These are phyloP conservation scores for Tulasnella sp. DNA, from an alignment of 768 basidiomycete genomes.

Conservation along the genomic window DNA sequence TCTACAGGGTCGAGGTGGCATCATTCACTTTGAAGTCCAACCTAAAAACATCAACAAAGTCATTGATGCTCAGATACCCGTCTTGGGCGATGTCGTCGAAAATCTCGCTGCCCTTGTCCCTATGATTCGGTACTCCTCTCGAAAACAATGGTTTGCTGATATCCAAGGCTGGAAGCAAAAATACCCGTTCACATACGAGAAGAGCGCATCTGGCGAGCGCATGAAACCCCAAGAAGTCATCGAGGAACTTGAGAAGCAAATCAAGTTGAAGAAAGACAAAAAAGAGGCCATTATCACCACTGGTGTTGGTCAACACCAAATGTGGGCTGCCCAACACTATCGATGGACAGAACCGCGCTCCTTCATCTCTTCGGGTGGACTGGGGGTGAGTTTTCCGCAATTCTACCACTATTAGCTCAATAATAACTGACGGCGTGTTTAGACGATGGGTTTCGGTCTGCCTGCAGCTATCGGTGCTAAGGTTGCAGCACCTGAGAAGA, in stretches of 20 bases:
- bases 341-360: constrained; percentile 79
- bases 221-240: constrained; percentile 98
- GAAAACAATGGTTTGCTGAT: constrained; percentile 71
- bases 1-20: constrained; percentile 73
- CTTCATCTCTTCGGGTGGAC: constrained; percentile 87
- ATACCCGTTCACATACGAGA: constrained; percentile 82
- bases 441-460: constrained; percentile 98
- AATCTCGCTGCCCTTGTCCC: constrained; percentile 77
- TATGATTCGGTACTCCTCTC: constrained; percentile 47
- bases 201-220: constrained; percentile 45
- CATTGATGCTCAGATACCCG: constrained; percentile 82
- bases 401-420: neutral
- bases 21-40: constrained; percentile 98
- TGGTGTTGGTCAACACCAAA: constrained; percentile 98
- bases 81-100: constrained; percentile 84
- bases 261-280: constrained; percentile 49
- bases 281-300: constrained; percentile 85
- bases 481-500: constrained; percentile 87
- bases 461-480: constrained; percentile 94
- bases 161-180: constrained; percentile 73
- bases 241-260: constrained; percentile 77
- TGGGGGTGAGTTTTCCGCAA: constrained; percentile 55
- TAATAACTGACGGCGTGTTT: constrained; percentile 1
- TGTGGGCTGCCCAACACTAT: constrained; percentile 97
- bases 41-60: constrained; percentile 99